Conservation (phyloP, 2,329 filamentous ascomycete species). For the Massarina eburnea region DNA sequence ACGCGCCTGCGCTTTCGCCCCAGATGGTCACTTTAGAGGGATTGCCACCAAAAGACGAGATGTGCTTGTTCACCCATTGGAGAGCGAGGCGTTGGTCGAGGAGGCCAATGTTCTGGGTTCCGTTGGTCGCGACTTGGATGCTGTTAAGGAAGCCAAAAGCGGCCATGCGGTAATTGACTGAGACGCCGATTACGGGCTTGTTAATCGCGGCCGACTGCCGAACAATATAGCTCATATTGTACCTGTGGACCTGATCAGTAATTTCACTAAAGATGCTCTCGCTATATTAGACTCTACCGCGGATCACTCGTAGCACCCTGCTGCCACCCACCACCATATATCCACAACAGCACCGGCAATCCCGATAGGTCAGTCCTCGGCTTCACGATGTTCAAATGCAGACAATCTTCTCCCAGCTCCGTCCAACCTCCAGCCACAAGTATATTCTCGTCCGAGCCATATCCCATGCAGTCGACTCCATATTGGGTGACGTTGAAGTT, state of each 20-base stretch:
- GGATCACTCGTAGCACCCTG: slow-evolving; percentile 37
- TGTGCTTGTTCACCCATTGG: slow-evolving; percentile 63
- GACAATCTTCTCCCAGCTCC: slow-evolving; percentile 46
- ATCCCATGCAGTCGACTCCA: slow-evolving; percentile 30
- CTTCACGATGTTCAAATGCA: slow-evolving; percentile 43
- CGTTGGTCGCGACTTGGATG: slow-evolving; percentile 38
- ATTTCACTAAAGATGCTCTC: neutral
- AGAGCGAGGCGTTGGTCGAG: slow-evolving; percentile 63
- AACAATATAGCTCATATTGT: slow-evolving; percentile 36
- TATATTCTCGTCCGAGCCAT: slow-evolving; percentile 27
- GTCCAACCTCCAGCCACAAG: slow-evolving; percentile 27
- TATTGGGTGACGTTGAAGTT: slow-evolving; percentile 25
- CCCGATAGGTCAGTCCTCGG: slow-evolving; percentile 19
- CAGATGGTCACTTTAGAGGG: slow-evolving; percentile 61
- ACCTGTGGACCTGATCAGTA: slow-evolving; percentile 13
- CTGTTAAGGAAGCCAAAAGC: slow-evolving; percentile 54
- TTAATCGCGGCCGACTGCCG: slow-evolving; percentile 31
- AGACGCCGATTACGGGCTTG: slow-evolving; percentile 35
- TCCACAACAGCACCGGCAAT: slow-evolving; percentile 34
- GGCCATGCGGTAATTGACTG: slow-evolving; percentile 53
- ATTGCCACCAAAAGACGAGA: slow-evolving; percentile 55
- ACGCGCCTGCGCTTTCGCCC: slow-evolving; percentile 62
- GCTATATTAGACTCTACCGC: slow-evolving; percentile 15
- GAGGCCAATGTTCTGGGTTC: slow-evolving; percentile 54
- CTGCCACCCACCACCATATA: slow-evolving; percentile 38